Base-by-base conservation (phyloP, 257 asterid genomes). In the Solanum piurae region DNA sequence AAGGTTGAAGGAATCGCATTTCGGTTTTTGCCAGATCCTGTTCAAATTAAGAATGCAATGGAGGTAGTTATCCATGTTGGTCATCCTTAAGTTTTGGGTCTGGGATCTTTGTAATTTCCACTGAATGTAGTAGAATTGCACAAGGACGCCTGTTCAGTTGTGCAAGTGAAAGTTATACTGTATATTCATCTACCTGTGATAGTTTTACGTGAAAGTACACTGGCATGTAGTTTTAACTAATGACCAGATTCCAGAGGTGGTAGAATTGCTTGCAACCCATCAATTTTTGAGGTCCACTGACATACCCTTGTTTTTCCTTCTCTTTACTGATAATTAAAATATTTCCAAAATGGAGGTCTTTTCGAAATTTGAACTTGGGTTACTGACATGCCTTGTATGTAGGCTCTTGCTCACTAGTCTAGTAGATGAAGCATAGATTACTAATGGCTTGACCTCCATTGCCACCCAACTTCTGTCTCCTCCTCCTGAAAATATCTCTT, bases 1-100 rank as follows among this genome's bases (percentile, higher is more conserved):
- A 97, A 95, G 91, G 99, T 97, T 86, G 99, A 97, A 92, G 99
- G 99, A 91, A 97, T 97, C 75, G 98, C 99, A 88, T 97, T 95
- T 89, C 92, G 99, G 40, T 95, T 97, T 89, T 88, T 97, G 91
- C 99, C 99, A 46, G 99, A 97, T 92, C 98, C 99, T 21, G 93
- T 97, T 86, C 99, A 97, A 87, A 91, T 95, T 88, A 95, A 94
- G 88, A 95, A 97, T 92, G 98, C 99, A 20, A 69, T 94, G 88
- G 98, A 95, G 98, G 99, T 97, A 82, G 89, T 96, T 89, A 46
- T 38, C 31, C 20, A 0, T 0, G 0, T 49, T 29, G 29, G 21
- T 29, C 85, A 0, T 29, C n/a, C 85, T 44, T 82, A 29, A 49
- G 31, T 49, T 82, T 29, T 82, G 44, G 0, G 31, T 82, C 42